phyloP scores from a whole-genome alignment of 495 filamentous ascomycete genomes.

The Chaetomium tenue region DNA sequence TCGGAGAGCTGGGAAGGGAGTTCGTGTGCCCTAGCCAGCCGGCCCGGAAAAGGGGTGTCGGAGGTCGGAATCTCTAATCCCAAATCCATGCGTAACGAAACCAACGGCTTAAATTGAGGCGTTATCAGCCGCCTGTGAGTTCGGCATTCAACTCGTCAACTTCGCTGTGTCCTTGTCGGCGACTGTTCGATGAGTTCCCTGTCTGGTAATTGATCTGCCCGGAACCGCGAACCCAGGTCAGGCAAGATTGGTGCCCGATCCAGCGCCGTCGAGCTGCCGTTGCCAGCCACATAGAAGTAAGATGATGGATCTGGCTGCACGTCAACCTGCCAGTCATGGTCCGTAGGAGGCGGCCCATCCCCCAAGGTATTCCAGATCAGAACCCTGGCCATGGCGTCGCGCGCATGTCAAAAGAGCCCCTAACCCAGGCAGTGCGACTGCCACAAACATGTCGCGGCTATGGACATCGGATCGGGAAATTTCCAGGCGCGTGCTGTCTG shows the following conservation, averaged over 20 bases:
- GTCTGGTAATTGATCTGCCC: not conserved
- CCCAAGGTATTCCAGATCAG: conserved; percentile 6
- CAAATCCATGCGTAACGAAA: not conserved
- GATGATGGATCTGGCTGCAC: not conserved
- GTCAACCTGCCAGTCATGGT: conserved; percentile 5
- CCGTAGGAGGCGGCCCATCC: not conserved
- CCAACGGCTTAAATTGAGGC: not conserved
- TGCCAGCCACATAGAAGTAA: not conserved
- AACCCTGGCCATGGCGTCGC: not conserved
- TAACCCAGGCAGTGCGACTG: conserved; percentile 17
- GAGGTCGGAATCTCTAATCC: not conserved
- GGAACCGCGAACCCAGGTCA: not conserved
- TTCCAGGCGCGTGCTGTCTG: conserved; percentile 19
- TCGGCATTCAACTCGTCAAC: not conserved
- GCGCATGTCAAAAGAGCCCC: conserved; percentile 14
- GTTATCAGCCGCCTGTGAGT: not conserved
- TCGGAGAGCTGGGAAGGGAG: not conserved
- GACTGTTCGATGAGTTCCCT: conserved; percentile 3
- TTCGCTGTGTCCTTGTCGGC: not conserved
- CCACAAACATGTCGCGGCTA: conserved; percentile 19
- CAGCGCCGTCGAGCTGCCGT: not conserved
- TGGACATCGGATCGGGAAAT: conserved; percentile 21
- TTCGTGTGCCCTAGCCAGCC: not conserved
- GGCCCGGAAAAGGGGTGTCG: not conserved
- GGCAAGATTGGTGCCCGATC: conserved; percentile 13